phyloP scores from a whole-genome alignment of 208 protist genomes.

The Leishmania martiniquensis region DNA sequence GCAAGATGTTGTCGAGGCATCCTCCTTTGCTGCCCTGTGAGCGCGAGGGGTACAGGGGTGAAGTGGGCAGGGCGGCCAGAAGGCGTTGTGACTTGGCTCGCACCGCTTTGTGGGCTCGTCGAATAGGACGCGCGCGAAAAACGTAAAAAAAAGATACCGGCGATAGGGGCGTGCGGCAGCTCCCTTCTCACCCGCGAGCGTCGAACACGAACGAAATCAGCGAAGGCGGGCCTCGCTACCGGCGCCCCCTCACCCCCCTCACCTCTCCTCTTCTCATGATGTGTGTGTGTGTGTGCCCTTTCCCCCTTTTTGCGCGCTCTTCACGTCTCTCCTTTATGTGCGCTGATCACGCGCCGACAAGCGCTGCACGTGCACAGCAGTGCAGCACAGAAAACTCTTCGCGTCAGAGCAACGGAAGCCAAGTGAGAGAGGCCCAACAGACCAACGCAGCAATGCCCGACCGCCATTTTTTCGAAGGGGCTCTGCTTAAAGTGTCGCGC shows the following conservation, averaged over 20 bases:
- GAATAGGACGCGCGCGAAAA: not conserved
- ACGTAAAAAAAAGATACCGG: not conserved
- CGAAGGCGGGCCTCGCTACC: no score
- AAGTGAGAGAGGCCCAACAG: not conserved
- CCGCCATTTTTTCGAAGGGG: no score
- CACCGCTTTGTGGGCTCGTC: not conserved
- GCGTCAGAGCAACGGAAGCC: not conserved
- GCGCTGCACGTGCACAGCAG: not conserved
- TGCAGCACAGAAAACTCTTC: not conserved
- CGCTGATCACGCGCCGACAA: not conserved
- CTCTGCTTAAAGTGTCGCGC: no score
- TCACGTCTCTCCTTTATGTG: not conserved
- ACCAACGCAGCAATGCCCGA: no score
- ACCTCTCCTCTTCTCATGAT: not conserved
- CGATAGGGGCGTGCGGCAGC: not conserved
- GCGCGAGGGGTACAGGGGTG: not conserved
- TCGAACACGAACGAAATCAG: no score
- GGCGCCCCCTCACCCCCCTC: no score
- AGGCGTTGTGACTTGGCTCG: not conserved
- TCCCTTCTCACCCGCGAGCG: no score
- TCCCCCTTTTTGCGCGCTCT: not conserved
- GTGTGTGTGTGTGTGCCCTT: not conserved
- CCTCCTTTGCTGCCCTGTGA: conserved; percentile 17
- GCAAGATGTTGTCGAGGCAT: conserved; percentile 16
- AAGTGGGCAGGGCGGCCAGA: not conserved